Evolutionary conservation across 768 basidiomycete species (phyloP).

Genomic region (Russula foetens): DNA sequence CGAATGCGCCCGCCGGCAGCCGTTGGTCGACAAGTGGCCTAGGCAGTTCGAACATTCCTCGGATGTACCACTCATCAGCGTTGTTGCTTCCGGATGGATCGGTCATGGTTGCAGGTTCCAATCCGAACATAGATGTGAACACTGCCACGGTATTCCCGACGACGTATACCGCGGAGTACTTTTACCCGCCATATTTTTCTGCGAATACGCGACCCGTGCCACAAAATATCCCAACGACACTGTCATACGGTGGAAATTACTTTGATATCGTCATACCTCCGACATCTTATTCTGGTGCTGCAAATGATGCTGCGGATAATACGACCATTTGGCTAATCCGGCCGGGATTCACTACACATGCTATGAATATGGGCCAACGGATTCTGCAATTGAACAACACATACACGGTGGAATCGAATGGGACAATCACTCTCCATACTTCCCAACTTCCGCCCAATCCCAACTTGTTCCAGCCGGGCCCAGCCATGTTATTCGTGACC

Average conservation of each 20-base stretch:
- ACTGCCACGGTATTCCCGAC: conserved; percentile 57
- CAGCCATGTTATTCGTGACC: conserved; percentile 74
- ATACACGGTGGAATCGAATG: conserved; percentile 72
- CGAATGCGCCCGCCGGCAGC: conserved; percentile 56
- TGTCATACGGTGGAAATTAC: conserved; percentile 74
- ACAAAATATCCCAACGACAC: conserved; percentile 56
- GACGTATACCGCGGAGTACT: conserved; percentile 75
- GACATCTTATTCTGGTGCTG: conserved; percentile 54
- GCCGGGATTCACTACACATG: conserved; percentile 80
- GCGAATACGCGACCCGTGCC: conserved; percentile 61
- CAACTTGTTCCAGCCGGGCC: conserved; percentile 84
- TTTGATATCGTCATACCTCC: conserved; percentile 72
- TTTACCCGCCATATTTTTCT: conserved; percentile 87
- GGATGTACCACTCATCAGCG: conserved; percentile 89
- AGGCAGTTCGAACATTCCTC: conserved; percentile 51
- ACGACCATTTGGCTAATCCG: conserved; percentile 73
- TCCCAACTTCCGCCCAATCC: conserved; percentile 79
- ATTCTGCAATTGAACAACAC: conserved; percentile 77
- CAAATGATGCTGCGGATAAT: conserved; percentile 64
- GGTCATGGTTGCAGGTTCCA: conserved; percentile 85
- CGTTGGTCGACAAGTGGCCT: conserved; percentile 70
- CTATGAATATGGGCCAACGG: conserved; percentile 85
- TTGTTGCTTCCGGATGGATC: conserved; percentile 85
- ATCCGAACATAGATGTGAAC: conserved; percentile 85
- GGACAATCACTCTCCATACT: conserved; percentile 71